Evolutionary conservation across 1,284 basidiomycete genomes (phyloP), one percentile per base, ranked within the genome.

Genomic region (Melanopsichium pennsylvanicum): DNA sequence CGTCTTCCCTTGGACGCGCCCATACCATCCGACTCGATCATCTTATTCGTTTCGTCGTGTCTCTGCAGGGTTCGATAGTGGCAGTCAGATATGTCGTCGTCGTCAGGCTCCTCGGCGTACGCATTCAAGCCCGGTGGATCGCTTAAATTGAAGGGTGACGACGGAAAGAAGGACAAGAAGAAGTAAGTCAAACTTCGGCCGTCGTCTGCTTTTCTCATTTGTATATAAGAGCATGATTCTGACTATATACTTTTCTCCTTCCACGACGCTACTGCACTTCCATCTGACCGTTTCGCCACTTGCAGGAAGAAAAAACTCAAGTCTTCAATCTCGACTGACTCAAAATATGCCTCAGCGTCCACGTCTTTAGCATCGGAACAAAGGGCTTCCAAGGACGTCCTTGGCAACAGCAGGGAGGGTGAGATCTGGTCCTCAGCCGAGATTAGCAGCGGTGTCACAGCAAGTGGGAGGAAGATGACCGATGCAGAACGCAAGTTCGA

Each of bases 401-500:
- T 18, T 8, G 23, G 32, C 27, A 11, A 15, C 16, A 27, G 21
- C 32, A 10, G 42, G 0, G 35, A 52, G 22, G 43, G 23, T 2
- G 32, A 47, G 4, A n/a, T 16, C 10, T 6, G 7, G 2, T 22
- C 26, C 13, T 83, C 86, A 27, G 86, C 85, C 22, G 84, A 85
- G 79, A 82, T 22, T 31, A 81, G 81, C 62, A 85, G 21, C 26
- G 19, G 46, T 81, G n/a, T 43, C 34, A 32, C 31, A 4, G 2
- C 45, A 5, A 41, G 83, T 83, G 58, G 84, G 83, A 33, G 85
- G 84, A 73, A 90, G 89, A 70, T 66, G 85, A 97, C 93, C 1
- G 91, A 93, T 26, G 92, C 94, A 1, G 92, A 97, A 84, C 87
- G 86, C 78, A 86, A 90, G 49, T 97, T 94, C 68, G 91, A 94